Base-by-base conservation (phyloP, 805 yeast species). In the Nakazawaea wickerhamii region DNA sequence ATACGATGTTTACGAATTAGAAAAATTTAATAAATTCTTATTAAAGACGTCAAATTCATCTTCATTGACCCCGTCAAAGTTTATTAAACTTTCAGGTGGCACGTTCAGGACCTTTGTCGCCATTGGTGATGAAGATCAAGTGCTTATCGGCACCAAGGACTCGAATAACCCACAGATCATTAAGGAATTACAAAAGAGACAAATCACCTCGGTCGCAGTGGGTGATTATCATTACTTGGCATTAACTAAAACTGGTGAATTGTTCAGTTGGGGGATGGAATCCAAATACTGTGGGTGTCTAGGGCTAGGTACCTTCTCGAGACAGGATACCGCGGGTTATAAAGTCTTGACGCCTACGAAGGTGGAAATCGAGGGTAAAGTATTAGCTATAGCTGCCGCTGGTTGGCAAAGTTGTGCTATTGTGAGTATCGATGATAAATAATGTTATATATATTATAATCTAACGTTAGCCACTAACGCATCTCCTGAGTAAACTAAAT, bases 321-420 rank as follows among this genome's bases (percentile, higher is more conserved):
- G 47, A 4, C 48, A 48, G 2, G 33, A 43, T 4, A 45, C 37
- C 6, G 43, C 48, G 2, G 75, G 72, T 3, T 46, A 55, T 18
- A 46, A 45, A 13, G 56, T 69, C 1, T 48, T 50, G 2, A 63
- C 56, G 21, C 87, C 87, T 3, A 59, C 64, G 1, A 53, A 53
- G 36, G 60, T 75, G 5, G 49, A 59, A 2, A 44, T 65, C 1
- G 58, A 60, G 25, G 65, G 46, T 1, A 61, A 63, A 25, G 77
- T 81, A 54, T 58, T 82, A 17, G 79, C 80, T 0, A 71, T 83
- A 26, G 73, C 84, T 1, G 87, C 90, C 5, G 81, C 79, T 13
- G 95, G 93, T 1, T 84, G 91, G 91, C 93, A 84, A 45, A 74
- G 87, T 5, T 78, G 81, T 34, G 89, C 88, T 1, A 63, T 84